Evolutionary conservation across 768 basidiomycete species (phyloP), one percentile per base, ranked within the genome.

Genomic region (Suillus spraguei): DNA sequence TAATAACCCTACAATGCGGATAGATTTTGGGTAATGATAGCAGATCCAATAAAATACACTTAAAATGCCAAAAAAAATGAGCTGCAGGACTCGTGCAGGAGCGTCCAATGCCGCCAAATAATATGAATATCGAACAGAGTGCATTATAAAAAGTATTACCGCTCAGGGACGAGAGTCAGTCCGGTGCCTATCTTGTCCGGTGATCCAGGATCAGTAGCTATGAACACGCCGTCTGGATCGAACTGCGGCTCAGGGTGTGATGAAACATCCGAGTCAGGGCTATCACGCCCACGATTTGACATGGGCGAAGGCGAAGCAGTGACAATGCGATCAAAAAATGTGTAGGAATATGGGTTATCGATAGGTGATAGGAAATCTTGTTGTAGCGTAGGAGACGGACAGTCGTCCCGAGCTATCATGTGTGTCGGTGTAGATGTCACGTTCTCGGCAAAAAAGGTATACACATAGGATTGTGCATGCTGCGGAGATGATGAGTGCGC

Each of bases 361-460:
- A 59, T 59, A 20, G 70, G 28, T 6, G 62, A 38, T 24, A 68
- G 65, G 60, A 70, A 66, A 47, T 38, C 63, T 32, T 75, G 72
- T 13, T 68, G 70, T n/a, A 38, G 67, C 0, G 59, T 63, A 1
- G 64, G 49, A 5, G 70, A 66, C 3, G 77, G 78, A 36, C 71
- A 70, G 24, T 17, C 38, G 17, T 39, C 55, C 22, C 5, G 16
- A 56, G 38, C 55, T 5, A 22, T 17, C 36, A 38, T 39, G 17
- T 56, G 9, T 39, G 24, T 39, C 22, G 38, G 24, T 39, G 55
- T 39, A 41, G 77, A 76, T 5, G 82, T 76, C 35, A 84, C 82
- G 9, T 80, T 74, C 53, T 76, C 67, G 13, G 80, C 71, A 68
- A 87, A 85, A 69, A 85, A 85, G 3, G 82, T 81, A 61, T 83